Percentiles rank a stretch among this genome's conserved stretches.
Evolutionary conservation across 2,329 filamentous ascomycete genomes (phyloP).

Genomic region (Arthrobotrys iridis): DNA sequence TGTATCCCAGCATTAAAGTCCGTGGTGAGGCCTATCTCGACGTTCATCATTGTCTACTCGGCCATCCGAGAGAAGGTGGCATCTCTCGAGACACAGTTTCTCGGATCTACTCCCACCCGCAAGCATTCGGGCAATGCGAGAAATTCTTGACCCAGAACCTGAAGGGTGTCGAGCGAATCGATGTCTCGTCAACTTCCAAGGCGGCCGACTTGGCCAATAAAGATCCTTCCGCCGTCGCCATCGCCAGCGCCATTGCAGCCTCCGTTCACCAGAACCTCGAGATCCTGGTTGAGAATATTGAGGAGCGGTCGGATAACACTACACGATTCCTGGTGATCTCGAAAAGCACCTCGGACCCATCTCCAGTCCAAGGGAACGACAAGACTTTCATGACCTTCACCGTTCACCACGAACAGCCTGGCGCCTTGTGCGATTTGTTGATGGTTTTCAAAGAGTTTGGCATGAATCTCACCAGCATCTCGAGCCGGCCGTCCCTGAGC

Average conservation of each 20-base stretch:
- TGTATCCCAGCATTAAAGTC: slow-evolving; percentile 76
- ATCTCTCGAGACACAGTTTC: slow-evolving; percentile 68
- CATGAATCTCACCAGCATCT: slow-evolving; percentile 90
- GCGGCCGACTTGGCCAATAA: slow-evolving; percentile 80
- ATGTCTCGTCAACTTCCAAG: slow-evolving; percentile 84
- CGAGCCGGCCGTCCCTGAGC: slow-evolving; percentile 78
- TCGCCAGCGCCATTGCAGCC: slow-evolving; percentile 79
- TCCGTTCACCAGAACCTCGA: slow-evolving; percentile 66
- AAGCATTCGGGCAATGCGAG: slow-evolving; percentile 92
- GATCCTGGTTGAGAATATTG: slow-evolving; percentile 75
- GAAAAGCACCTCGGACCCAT: slow-evolving; percentile 46
- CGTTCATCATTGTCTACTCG: slow-evolving; percentile 88
- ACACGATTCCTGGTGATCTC: slow-evolving; percentile 79
- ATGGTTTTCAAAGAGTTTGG: slow-evolving; percentile 77
- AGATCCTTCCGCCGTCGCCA: slow-evolving; percentile 73
- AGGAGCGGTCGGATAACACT: slow-evolving; percentile 79
- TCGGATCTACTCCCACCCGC: slow-evolving; percentile 89
- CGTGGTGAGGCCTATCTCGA: slow-evolving; percentile 85
- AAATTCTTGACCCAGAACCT: slow-evolving; percentile 76
- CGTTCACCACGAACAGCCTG: slow-evolving; percentile 78
- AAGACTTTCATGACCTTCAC: slow-evolving; percentile 76
- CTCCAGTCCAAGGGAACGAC: slow-evolving; percentile 30
- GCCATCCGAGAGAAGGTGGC: slow-evolving; percentile 64
- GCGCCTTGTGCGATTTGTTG: slow-evolving; percentile 83
- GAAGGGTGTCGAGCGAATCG: slow-evolving; percentile 78